phyloP scores from a whole-genome alignment of 129 eudicot species.

The Dittrichia graveolens region DNA sequence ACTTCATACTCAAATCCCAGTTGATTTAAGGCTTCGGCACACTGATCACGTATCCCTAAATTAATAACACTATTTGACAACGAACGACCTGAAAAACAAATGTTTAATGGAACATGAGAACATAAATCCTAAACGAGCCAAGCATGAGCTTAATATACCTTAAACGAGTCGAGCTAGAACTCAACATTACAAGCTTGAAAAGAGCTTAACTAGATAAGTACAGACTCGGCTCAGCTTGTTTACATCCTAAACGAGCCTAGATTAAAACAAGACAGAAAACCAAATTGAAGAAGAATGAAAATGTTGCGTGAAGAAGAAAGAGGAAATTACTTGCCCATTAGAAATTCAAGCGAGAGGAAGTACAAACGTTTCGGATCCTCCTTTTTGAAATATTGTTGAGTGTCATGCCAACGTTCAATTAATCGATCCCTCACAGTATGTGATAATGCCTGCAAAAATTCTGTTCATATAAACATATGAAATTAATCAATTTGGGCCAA shows the following conservation, averaged over 20 bases:
- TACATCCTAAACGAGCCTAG: too few relatives aligned
- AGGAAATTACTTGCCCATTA: conserved; percentile 53
- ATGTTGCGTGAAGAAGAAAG: background rate
- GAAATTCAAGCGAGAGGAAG: conserved; percentile 64
- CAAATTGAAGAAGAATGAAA: background rate
- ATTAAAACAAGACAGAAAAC: too few relatives aligned
- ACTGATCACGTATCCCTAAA: conserved; percentile 57
- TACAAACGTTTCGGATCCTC: conserved; percentile 60
- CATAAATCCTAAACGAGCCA: background rate
- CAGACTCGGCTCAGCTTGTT: too few relatives aligned
- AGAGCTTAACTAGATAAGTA: too few relatives aligned
- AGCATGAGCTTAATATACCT: too few relatives aligned
- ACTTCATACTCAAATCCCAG: conserved; percentile 67
- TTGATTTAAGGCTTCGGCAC: conserved; percentile 58
- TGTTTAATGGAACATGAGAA: background rate
- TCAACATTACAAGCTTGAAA: too few relatives aligned
- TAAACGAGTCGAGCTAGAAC: too few relatives aligned
- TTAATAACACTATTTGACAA: conserved; percentile 59
- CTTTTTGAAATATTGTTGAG: conserved; percentile 60
- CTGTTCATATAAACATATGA: background rate
- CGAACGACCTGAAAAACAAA: conserved; percentile 46
- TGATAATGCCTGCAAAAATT: conserved; percentile 52
- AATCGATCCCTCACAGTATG: conserved; percentile 62
- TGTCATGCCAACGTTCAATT: conserved; percentile 70
- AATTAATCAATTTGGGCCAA: background rate